These are phyloP conservation scores for Panicum virgatum DNA, from an alignment of 202 grass and related monocot species.

Conservation along the genomic window DNA sequence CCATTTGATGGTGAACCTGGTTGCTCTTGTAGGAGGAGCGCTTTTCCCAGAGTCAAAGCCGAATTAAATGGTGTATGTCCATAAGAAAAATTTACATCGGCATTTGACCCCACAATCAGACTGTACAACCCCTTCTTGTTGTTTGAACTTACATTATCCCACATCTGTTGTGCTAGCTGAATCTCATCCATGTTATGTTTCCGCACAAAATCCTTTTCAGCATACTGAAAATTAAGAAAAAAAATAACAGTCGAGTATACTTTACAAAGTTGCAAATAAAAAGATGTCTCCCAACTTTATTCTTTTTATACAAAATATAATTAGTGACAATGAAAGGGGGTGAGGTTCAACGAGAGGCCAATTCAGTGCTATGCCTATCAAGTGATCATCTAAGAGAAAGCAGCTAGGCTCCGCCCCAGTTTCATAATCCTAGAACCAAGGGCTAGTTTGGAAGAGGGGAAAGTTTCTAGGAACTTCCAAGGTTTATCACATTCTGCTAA, in stretches of 20 bases:
- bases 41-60: conserved; percentile 72
- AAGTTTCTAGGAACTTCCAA: no score
- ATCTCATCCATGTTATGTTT: conserved; percentile 48
- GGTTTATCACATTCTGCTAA: not conserved
- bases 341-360: no score
- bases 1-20: conserved; percentile 48
- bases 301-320: not conserved
- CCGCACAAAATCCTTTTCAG: conserved; percentile 80
- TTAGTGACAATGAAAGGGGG: not conserved
- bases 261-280: conserved; percentile 15
- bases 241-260: conserved; percentile 13
- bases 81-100: conserved; percentile 75
- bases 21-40: conserved; percentile 83
- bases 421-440: no score
- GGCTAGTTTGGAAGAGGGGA: no score
- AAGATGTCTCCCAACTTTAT: not conserved
- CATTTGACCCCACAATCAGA: conserved; percentile 73
- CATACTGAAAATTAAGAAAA: conserved; percentile 74
- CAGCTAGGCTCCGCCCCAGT: no score
- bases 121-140: conserved; percentile 83
- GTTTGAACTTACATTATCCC: conserved; percentile 73
- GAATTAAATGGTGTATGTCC: conserved; percentile 50
- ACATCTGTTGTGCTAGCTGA: conserved; percentile 78
- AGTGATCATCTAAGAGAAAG: no score
- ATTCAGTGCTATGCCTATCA: no score